Evolutionary conservation across 2,329 filamentous ascomycete species (phyloP).

Genomic region (Sclerotinia sclerotiorum): DNA sequence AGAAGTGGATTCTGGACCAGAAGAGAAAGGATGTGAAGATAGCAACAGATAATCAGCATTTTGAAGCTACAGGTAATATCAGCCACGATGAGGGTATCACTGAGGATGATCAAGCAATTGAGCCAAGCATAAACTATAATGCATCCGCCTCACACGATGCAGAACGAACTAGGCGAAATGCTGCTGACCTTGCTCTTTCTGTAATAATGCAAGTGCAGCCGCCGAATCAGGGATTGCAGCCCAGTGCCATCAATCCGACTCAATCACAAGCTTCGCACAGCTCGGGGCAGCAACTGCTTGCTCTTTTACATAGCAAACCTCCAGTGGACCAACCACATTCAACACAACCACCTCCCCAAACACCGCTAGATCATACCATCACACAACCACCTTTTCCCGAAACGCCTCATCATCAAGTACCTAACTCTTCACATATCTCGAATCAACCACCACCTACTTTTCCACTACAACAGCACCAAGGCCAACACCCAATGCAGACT

Average conservation of each 20-base stretch:
- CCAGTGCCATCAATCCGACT: slow-evolving; percentile 23
- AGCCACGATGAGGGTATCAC: slow-evolving; percentile 57
- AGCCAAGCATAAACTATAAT: slow-evolving; percentile 24
- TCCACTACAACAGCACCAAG: slow-evolving; percentile 41
- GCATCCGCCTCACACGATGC: slow-evolving; percentile 26
- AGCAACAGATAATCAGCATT: slow-evolving; percentile 45
- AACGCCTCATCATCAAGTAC: slow-evolving; percentile 58
- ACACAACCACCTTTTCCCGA: slow-evolving; percentile 52
- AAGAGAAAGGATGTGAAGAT: slow-evolving; percentile 66
- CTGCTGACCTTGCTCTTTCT: slow-evolving; percentile 47
- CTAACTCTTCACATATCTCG: slow-evolving; percentile 49
- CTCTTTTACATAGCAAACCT: slow-evolving; percentile 48
- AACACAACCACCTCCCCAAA: slow-evolving; percentile 45
- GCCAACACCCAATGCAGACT: slow-evolving; percentile 15
- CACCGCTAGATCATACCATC: slow-evolving; percentile 55
- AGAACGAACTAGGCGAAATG: slow-evolving; percentile 14
- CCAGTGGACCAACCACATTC: slow-evolving; percentile 25
- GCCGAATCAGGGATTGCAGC: slow-evolving; percentile 51
- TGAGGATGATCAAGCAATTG: slow-evolving; percentile 55
- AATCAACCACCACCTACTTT: slow-evolving; percentile 52
- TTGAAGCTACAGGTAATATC: slow-evolving; percentile 44
- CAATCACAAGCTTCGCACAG: slow-evolving; percentile 35
- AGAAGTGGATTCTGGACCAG: slow-evolving; percentile 87
- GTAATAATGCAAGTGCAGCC: slow-evolving; percentile 57
- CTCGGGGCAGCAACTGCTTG: slow-evolving; percentile 51